Base-by-base conservation (phyloP, 2,329 filamentous ascomycete species). In the Magnaporthiopsis incrustans region DNA sequence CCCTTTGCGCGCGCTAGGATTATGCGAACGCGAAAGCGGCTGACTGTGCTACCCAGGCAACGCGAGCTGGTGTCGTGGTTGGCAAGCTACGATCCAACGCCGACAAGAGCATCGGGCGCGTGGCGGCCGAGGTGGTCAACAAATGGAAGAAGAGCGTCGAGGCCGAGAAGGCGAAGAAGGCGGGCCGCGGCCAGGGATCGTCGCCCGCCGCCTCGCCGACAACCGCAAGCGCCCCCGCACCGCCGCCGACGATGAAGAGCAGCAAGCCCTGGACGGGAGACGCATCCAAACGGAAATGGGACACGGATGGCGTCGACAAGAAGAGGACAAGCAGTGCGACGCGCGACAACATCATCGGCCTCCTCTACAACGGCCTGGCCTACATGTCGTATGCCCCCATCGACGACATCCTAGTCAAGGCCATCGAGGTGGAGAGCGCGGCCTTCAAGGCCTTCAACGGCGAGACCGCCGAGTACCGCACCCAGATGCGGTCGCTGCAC, bases 331-430 rank as follows among this genome's bases (percentile, higher is more conserved):
- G 87, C 60, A 88, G 89, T 66, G 78, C 82, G 65, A 84, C 85
- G 26, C 89, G 95, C 65, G 91, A 98, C 78, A 89, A 87, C 72
- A 96, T 91, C 75, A 88, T 97, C 67, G 92, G 92, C 61, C 84
- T 99, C 58, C 85, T 99, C 75, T 99, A 98, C 80, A 95, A 99
- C 71, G 95, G 93, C 22, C 82, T 99, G 25, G 84, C 85, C 8
- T 89, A 80, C 73, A 83, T 84, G 67, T 92, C 89, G 60, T 84
- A 86, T 65, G 89, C 90, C 75, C 85, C 90, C 33, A 74, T 91
- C 32, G 87, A 87, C 63, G 81, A 85, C 26, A 85, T 98, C 58
- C 80, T 97, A 66, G 84, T 88, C 67, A 86, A 86, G 69, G 86
- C 89, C 58, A 85, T 96, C 67, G 92, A 96, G 74, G 87, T 97